phyloP scores from a whole-genome alignment of 306 rosid genomes.

The Hylodesmum podocarpum region DNA sequence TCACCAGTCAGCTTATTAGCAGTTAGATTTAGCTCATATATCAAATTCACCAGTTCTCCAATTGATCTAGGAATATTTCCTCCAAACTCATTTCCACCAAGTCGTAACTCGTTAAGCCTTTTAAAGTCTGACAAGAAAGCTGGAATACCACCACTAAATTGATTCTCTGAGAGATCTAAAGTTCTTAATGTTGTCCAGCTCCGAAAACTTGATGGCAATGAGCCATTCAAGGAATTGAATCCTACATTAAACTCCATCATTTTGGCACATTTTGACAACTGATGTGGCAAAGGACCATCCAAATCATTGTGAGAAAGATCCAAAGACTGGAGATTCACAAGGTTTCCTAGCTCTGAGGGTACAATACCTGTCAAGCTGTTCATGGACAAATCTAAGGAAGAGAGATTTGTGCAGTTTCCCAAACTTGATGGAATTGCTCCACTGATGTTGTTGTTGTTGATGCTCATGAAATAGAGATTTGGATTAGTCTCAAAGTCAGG shows the following conservation, averaged over 20 bases:
- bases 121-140: constrained; percentile 46
- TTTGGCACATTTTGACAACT: constrained; percentile 55
- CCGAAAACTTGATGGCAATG: constrained; percentile 53
- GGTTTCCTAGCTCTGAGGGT: constrained; percentile 63
- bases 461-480: constrained; percentile 37
- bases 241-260: constrained; percentile 55
- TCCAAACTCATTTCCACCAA: constrained; percentile 75
- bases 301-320: constrained; percentile 58
- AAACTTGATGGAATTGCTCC: constrained; percentile 72
- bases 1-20: constrained; percentile 60
- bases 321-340: constrained; percentile 46
- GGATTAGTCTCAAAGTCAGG: constrained; percentile 55
- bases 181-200: constrained; percentile 58
- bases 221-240: constrained; percentile 69
- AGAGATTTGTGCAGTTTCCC: constrained; percentile 55
- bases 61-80: constrained; percentile 66
- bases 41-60: constrained; percentile 53
- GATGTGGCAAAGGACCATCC: constrained; percentile 66
- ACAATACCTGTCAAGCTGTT: constrained; percentile 55
- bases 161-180: constrained; percentile 57
- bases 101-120: constrained; percentile 50
- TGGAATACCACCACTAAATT: constrained; percentile 62
- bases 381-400: constrained; percentile 48
- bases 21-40: constrained; percentile 62
- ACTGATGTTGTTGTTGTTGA: constrained; percentile 48